Conservation (phyloP, 352 stramenopile species). For the Plasmopara viticola region DNA sequence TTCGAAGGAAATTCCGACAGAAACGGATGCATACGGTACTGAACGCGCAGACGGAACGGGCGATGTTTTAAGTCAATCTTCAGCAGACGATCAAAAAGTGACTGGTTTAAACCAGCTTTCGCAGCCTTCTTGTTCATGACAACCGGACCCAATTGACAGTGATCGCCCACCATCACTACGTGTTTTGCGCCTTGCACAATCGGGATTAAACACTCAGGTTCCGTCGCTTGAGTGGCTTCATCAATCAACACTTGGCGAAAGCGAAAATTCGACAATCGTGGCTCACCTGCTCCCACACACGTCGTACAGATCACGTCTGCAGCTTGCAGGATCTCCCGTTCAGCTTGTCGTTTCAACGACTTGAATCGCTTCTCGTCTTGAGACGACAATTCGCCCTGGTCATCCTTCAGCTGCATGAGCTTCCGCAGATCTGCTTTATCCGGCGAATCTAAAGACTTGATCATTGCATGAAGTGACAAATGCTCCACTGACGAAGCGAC, state of each 20-base stretch:
- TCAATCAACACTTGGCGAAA: slow-evolving; percentile 99
- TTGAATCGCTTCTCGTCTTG: slow-evolving; percentile 96
- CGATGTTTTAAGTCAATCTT: slow-evolving; percentile 84
- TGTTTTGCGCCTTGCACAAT: slow-evolving; percentile 98
- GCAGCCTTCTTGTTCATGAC: slow-evolving; percentile 99
- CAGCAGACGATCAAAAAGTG: slow-evolving; percentile 97
- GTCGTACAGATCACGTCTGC: slow-evolving; percentile 99
- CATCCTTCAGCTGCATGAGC: slow-evolving; percentile 93
- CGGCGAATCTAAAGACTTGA: slow-evolving; percentile 82
- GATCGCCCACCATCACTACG: slow-evolving; percentile 98
- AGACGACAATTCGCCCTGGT: slow-evolving; percentile 91
- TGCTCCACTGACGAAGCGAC: slow-evolving; percentile 95
- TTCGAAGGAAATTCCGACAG: slow-evolving; percentile 99
- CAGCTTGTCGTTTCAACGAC: slow-evolving; percentile 86
- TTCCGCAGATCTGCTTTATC: slow-evolving; percentile 91
- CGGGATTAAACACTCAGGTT: slow-evolving; percentile 98
- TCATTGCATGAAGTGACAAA: slow-evolving; percentile 97
- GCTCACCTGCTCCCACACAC: slow-evolving; percentile 96
- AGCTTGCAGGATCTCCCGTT: slow-evolving; percentile 96
- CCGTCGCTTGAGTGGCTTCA: slow-evolving; percentile 98
- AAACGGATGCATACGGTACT: slow-evolving; percentile 99
- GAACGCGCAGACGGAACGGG: slow-evolving; percentile 96
- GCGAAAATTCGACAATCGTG: slow-evolving; percentile 95
- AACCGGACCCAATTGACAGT: slow-evolving; percentile 96
- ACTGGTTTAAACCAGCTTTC: slow-evolving; percentile 95